Base-by-base conservation (phyloP, 345 rosid species). In the Eucalyptus cloeziana region DNA sequence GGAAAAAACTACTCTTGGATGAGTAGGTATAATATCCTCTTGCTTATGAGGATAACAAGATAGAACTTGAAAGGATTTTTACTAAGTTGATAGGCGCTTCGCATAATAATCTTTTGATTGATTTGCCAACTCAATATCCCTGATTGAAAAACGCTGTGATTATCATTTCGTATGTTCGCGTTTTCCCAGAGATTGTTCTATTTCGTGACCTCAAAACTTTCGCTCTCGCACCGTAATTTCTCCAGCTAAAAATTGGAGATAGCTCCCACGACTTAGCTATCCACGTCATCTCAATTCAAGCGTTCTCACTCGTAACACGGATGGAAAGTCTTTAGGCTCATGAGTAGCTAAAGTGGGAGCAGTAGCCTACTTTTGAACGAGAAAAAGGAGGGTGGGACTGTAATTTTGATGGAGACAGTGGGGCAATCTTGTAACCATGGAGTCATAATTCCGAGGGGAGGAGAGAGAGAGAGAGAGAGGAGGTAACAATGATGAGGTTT, bases 401-500 rank as follows among this genome's bases (percentile, higher is more conserved):
- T 87, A 87, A 87, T 45, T 87, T 67, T 44, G 49, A 54, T 31
- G 12, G 44, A 5, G 52, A 12, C 4, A 80, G 25, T 2, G 45
- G 79, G 58, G 88, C 25, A 69, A 67, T 67, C 25, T 47, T 4
- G 88, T 69, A 67, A 87, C 37, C 2, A 44, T 7, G 83, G 76
- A 33, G 83, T 43, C 88, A 87, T 40, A 44, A 58, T 58, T 58
- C 62, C 88, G 50, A 56, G 45, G 24, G 67, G 52, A 2, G 25
- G 58, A 49, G 7, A 30, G 64, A 25, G 22, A 16, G 56, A 5
- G 19, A 37, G 69, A 62, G 69, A 24, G 31, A 10, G 80, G 52
- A 87, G 79, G 88, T 17, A 14, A 27, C 80, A 87, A 44, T 87
- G 88, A 64, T 64, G 88, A 87, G 88, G 85, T 87, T 49, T 62